Evolutionary conservation across 768 basidiomycete genomes (phyloP).

Genomic region (Leccinum barrowsii): DNA sequence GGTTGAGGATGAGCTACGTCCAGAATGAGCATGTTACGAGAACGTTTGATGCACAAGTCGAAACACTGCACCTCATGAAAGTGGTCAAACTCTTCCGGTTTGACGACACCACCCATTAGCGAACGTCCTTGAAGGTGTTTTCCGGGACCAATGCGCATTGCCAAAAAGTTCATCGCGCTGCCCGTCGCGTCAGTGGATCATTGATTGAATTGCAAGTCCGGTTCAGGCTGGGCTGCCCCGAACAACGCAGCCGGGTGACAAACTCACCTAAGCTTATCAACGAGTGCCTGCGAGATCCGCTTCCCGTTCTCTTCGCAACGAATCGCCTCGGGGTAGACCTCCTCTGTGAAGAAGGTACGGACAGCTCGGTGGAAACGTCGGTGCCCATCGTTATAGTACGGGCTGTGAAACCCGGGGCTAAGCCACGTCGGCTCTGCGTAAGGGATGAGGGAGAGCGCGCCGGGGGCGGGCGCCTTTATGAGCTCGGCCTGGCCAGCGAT

Average conservation of each 20-base stretch:
- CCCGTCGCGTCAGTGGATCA: background rate
- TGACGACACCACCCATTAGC: slow-evolving; percentile 76
- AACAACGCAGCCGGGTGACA: no score
- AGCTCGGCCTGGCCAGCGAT: slow-evolving; percentile 54
- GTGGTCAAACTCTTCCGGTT: slow-evolving; percentile 87
- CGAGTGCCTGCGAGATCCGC: slow-evolving; percentile 76
- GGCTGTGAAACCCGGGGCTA: slow-evolving; percentile 57
- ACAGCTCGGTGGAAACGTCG: slow-evolving; percentile 70
- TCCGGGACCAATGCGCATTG: slow-evolving; percentile 73
- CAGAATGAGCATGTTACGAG: background rate
- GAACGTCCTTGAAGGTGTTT: slow-evolving; percentile 81
- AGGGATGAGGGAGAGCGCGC: slow-evolving; percentile 70
- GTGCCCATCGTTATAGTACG: slow-evolving; percentile 78
- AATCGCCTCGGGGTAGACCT: slow-evolving; percentile 71
- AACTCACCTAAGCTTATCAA: slow-evolving; percentile 78
- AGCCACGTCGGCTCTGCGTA: slow-evolving; percentile 90
- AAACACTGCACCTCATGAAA: slow-evolving; percentile 74
- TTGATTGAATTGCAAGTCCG: background rate
- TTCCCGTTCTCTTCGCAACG: slow-evolving; percentile 86
- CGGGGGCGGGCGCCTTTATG: slow-evolving; percentile 53
- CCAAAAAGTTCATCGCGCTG: slow-evolving; percentile 62
- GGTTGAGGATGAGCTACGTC: slow-evolving; percentile 66
- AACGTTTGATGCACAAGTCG: background rate
- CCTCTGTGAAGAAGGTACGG: slow-evolving; percentile 72
- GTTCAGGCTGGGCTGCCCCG: background rate